Base-by-base conservation (phyloP, 2,329 filamentous ascomycete genomes). In the Chrysoporthe austroafricana region DNA sequence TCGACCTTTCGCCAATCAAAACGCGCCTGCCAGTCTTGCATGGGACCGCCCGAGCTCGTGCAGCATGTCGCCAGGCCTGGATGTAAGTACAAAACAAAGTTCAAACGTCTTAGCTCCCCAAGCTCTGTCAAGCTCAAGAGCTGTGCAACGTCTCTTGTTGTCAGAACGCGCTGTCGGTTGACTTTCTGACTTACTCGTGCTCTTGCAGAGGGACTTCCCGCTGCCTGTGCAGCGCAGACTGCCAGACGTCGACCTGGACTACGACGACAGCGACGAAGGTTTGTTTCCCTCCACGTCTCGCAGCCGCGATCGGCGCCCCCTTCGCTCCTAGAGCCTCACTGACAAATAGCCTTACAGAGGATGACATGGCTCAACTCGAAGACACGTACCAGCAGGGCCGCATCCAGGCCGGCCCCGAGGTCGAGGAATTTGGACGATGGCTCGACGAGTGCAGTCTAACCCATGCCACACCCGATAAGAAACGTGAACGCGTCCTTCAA, bases 381-480 rank as follows among this genome's bases (percentile, higher is more conserved):
- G 73, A 74, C n/a, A 73, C 72, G 13, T 76, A 74, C 63, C 74
- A 75, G 63, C 70, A 74, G 62, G 72, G 66, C 70, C 69, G 70
- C 67, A 87, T 92, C 72, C 85, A 87, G 56, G 88, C 92, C 43
- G 91, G 91, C 62, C 88, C 90, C 70, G 93, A 97, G 78, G 92
- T 97, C 68, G 93, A 97, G 79, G 86, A 88, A 57, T 97, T 97
- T 76, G 94, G 94, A 48, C 90, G 91, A 75, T 87, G 88, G 63
- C 85, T 97, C 32, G 94, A 97, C 79, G 86, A 88, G 65, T 95
- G 94, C 72, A 77, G 85, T 82, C 79, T 89, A 74, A 73, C 84
- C 77, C 73, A 82, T 73, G 79, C 83, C 71, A 75, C 81, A 69
- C 70, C 79, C 71, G 76, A 84, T 42, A 87, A 91, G 68, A 84